Base-by-base conservation (phyloP, 306 rosid genomes). In the Prunus campanulata region DNA sequence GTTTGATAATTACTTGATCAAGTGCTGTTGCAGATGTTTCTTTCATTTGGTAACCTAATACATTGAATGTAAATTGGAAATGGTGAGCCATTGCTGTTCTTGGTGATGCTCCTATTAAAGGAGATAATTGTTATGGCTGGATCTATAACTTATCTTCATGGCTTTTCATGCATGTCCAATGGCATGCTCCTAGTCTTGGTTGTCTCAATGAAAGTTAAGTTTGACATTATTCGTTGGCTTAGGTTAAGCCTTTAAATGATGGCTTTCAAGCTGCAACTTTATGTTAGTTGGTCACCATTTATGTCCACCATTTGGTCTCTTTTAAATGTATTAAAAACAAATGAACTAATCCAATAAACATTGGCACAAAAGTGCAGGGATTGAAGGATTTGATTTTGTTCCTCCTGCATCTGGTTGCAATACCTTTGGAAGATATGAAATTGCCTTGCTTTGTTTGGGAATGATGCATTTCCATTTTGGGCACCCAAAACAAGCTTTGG, bases 391-490 rank as follows among this genome's bases (percentile, higher is more conserved):
- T 84, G 98, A 92, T 83, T 85, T 79, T 74, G 82, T 88, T 78
- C 90, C 97, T 81, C 88, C 95, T 15, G 83, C 81, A 49, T 79
- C 86, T 81, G 85, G 89, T 76, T 77, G 83, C 76, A 88, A 78
- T 83, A 83, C 69, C 84, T 86, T 83, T 75, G 98, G 98, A 77
- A 90, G 96, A 87, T 94, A 87, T 74, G 97, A 92, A 88, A 84
- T 89, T 77, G 96, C 90, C 75, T 83, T 92, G 82, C 90, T 90
- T 76, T 94, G 90, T 84, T 85, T 90, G 80, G 97, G 98, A 80
- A 89, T 92, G 96, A 94, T 94, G 98, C 97, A 92, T 74, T 89
- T 92, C 81, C 98, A 92, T 82, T 92, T 85, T 84, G 97, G 98
- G 54, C 97, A 94, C 79, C 97, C 98, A 70, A 89, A 92, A 83